These are phyloP conservation scores for Ulmus americana DNA, from an alignment of 331 rosid genomes.

Conservation along the genomic window DNA sequence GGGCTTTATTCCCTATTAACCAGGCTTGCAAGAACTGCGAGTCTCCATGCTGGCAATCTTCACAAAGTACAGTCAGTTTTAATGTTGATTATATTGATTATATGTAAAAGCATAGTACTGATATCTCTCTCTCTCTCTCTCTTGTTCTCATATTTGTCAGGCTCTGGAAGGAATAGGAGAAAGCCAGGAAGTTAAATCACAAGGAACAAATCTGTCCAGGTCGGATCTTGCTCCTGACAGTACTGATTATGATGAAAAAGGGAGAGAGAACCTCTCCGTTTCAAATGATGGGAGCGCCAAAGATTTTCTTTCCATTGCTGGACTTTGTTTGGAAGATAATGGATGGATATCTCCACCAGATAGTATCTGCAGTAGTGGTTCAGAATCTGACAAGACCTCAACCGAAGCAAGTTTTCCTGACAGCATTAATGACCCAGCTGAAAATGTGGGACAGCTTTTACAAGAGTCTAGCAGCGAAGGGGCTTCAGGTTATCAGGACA, in stretches of 20 bases:
- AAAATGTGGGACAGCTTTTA: conserved; percentile 42
- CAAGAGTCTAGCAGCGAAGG: conserved; percentile 40
- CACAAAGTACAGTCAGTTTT: conserved; percentile 62
- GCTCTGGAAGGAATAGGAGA: conserved; percentile 98
- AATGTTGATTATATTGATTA: conserved; percentile 18
- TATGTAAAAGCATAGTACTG: conserved; percentile 4
- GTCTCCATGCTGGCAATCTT: conserved; percentile 93
- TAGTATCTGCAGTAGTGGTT: conserved; percentile 67
- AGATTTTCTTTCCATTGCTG: conserved; percentile 44
- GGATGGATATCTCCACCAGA: conserved; percentile 92
- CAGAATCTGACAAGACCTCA: conserved; percentile 53
- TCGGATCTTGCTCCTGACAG: conserved; percentile 56
- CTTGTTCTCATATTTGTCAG: conserved; percentile 35
- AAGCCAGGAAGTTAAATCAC: conserved; percentile 85
- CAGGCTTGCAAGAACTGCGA: conserved; percentile 85
- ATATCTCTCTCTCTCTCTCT: conserved; percentile 10
- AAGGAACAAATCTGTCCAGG: conserved; percentile 52
- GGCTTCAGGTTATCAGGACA: conserved; percentile 23
- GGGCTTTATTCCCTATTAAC: conserved; percentile 80
- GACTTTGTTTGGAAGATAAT: conserved; percentile 62
- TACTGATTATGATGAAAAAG: conserved; percentile 56
- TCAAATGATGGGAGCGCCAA: conserved; percentile 49
- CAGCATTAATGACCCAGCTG: conserved; percentile 51
- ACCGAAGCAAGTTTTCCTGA: conserved; percentile 53
- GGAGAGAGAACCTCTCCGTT: conserved; percentile 47